Conservation (phyloP, 768 basidiomycete genomes). For the Tricholoma sp. region DNA sequence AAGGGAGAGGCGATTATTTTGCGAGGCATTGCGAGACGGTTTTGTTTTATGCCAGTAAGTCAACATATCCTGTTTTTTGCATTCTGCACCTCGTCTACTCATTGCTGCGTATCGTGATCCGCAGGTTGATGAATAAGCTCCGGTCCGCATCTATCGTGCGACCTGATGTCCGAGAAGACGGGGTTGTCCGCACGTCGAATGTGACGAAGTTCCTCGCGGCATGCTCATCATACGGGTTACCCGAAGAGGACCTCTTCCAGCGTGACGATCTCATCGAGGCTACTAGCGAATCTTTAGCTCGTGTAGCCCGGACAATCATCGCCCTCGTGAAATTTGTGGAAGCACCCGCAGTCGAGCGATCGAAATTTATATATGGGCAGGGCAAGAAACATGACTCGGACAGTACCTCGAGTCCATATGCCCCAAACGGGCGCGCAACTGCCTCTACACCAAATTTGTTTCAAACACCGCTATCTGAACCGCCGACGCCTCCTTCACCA, state of each 20-base stretch:
- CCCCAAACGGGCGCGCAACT: conserved; percentile 36
- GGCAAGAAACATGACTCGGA: conserved; percentile 23
- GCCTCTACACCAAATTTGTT: conserved; percentile 61
- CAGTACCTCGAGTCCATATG: conserved; percentile 28
- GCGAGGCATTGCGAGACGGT: conserved; percentile 77
- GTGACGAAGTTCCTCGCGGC: conserved; percentile 75
- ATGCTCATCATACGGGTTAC: conserved; percentile 61
- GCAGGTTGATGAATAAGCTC: conserved; percentile 76
- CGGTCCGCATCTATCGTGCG: conserved; percentile 54
- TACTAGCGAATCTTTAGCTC: conserved; percentile 54
- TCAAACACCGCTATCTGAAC: conserved; percentile 29
- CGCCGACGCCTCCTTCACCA: conserved; percentile 33
- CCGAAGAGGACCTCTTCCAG: conserved; percentile 59
- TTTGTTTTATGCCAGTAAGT: conserved; percentile 89
- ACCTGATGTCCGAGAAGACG: conserved; percentile 63
- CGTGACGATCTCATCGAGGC: conserved; percentile 63
- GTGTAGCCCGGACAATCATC: conserved; percentile 72
- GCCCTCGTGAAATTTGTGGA: conserved; percentile 63
- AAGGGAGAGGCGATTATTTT: conserved; percentile 66
- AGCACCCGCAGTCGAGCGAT: conserved; percentile 38
- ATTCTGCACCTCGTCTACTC: conserved; percentile 7
- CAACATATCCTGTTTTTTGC: conserved; percentile 11
- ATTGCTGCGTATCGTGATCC: conserved; percentile 8
- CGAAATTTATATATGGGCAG: conserved; percentile 42
- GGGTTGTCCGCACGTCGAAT: conserved; percentile 62